phyloP scores from a whole-genome alignment of 805 yeast species.

The Yarrowia divulgata region DNA sequence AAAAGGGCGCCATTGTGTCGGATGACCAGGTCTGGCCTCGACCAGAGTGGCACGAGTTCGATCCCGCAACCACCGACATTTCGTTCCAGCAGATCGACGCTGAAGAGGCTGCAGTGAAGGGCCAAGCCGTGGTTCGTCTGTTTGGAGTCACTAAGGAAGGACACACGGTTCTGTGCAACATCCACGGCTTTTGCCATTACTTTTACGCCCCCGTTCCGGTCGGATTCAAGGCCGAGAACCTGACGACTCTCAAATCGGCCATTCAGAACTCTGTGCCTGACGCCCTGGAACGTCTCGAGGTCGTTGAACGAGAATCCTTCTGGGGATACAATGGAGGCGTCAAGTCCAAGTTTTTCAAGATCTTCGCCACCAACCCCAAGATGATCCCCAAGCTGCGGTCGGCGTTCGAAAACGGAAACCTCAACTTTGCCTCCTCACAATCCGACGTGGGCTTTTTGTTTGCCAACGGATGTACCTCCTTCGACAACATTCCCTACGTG shows the following conservation, averaged over 20 bases:
- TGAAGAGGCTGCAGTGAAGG: conserved; percentile 74
- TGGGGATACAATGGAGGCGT: conserved; percentile 91
- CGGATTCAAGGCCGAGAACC: conserved; percentile 67
- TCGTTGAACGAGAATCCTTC: conserved; percentile 77
- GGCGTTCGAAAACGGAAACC: conserved; percentile 83
- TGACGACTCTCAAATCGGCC: conserved; percentile 59
- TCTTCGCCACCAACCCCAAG: conserved; percentile 70
- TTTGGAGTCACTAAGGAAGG: conserved; percentile 92
- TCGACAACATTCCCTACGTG: conserved; percentile 87
- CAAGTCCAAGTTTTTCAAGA: conserved; percentile 79
- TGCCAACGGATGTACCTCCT: conserved; percentile 61
- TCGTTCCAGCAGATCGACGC: conserved; percentile 93
- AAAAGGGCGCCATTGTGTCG: conserved; percentile 42
- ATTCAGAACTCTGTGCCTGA: conserved; percentile 52
- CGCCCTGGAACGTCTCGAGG: conserved; percentile 70
- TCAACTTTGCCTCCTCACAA: conserved; percentile 53
- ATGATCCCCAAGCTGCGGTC: conserved; percentile 73
- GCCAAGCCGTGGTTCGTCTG: conserved; percentile 70
- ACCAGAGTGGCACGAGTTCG: conserved; percentile 58
- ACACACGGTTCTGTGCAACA: conserved; percentile 86
- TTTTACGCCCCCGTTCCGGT: conserved; percentile 90
- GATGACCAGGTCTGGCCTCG: conserved; percentile 62
- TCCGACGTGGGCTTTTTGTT: conserved; percentile 59
- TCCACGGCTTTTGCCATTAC: conserved; percentile 87
- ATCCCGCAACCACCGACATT: conserved; percentile 60